Evolutionary conservation across 306 rosid genomes (phyloP).

Genomic region (Pyrus communis): DNA sequence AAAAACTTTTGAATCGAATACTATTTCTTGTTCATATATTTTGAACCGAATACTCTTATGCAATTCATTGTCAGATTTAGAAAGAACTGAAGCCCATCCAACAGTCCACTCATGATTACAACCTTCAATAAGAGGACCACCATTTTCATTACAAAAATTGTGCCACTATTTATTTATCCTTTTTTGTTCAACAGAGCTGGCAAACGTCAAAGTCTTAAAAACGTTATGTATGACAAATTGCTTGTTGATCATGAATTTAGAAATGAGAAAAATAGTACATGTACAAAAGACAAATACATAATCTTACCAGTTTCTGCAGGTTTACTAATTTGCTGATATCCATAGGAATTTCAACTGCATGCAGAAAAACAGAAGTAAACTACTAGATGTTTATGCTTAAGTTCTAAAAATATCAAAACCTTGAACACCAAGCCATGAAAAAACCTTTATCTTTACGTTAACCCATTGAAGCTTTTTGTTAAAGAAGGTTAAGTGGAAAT

Average conservation of each 20-base stretch:
- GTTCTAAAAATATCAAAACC: neutral
- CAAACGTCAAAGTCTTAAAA: neutral
- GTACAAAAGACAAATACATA: slow-evolving; percentile 10
- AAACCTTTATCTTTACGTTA: neutral
- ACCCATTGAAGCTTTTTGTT: neutral
- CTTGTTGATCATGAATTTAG: neutral
- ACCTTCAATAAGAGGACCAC: neutral
- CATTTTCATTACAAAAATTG: neutral
- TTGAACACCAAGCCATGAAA: neutral
- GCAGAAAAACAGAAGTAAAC: slow-evolving; percentile 8
- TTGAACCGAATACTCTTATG: neutral
- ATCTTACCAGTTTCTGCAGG: slow-evolving; percentile 78
- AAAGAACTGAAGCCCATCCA: neutral
- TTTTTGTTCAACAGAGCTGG: neutral
- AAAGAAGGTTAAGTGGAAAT: neutral
- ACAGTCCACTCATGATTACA: neutral
- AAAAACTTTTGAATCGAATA: neutral
- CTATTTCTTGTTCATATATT: neutral
- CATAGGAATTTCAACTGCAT: slow-evolving; percentile 77
- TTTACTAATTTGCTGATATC: slow-evolving; percentile 67
- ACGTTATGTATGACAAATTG: neutral
- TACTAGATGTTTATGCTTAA: neutral
- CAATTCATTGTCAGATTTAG: neutral
- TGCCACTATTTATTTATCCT: neutral
- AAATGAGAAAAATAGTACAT: neutral